Conservation (phyloP, 1,284 basidiomycete species). For the Cryptococcus sp. region DNA sequence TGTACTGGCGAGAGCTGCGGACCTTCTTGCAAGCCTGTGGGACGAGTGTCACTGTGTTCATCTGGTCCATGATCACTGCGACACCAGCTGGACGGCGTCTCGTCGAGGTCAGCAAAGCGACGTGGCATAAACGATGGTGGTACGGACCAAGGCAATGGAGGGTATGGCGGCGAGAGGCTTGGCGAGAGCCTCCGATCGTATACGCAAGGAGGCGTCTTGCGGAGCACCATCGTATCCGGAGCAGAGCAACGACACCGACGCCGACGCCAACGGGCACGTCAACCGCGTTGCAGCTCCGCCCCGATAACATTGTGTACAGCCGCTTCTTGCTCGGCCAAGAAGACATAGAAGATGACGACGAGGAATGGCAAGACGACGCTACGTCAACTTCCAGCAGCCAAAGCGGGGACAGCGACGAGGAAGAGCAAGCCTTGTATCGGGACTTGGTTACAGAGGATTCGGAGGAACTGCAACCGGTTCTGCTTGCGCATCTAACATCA, state of each 20-base stretch:
- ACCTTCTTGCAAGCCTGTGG: constrained; percentile 34
- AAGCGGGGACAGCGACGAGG: constrained; percentile 19
- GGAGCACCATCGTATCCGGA: neutral
- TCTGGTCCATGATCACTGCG: constrained; percentile 28
- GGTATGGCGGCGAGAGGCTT: constrained; percentile 43
- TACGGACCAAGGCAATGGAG: constrained; percentile 49
- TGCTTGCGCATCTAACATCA: constrained; percentile 50
- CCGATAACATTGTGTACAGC: constrained; percentile 11
- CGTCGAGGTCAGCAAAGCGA: constrained; percentile 12
- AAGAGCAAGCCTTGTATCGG: constrained; percentile 27
- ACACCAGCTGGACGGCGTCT: constrained; percentile 33
- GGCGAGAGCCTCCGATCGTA: constrained; percentile 30
- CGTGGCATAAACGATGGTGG: constrained; percentile 44
- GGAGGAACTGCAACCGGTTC: constrained; percentile 42
- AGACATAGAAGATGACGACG: constrained; percentile 32
- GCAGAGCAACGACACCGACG: neutral
- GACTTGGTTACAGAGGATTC: constrained; percentile 23
- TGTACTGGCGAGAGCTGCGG: constrained; percentile 29
- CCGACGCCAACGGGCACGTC: neutral
- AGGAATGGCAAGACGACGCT: constrained; percentile 35
- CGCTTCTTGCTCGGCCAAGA: constrained; percentile 25
- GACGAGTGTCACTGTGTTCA: constrained; percentile 16
- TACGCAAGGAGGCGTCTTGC: constrained; percentile 10
- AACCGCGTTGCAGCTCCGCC: neutral
- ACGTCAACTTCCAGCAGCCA: constrained; percentile 18